Base-by-base conservation (phyloP, 805 yeast genomes). In the Barnettozyma populi region DNA sequence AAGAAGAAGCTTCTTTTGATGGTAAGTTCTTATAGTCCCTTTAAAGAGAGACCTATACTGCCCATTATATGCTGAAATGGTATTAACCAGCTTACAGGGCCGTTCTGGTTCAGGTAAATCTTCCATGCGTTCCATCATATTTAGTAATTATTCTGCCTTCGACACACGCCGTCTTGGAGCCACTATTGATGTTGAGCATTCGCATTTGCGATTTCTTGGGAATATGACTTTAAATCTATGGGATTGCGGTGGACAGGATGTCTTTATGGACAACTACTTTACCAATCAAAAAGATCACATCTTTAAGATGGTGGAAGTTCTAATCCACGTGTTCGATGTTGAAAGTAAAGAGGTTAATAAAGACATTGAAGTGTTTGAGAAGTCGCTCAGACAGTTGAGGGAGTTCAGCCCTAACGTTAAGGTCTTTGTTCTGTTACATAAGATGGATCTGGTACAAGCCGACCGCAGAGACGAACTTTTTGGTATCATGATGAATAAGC, bases 211-310 rank as follows among this genome's bases (percentile, higher is more conserved):
- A 44, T 90, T 94, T 60, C 71, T 94, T 50, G 97, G 97, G 1
- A 90, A 92, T 63, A 89, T 94, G 95, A 90, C 97, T 1, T 72
- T 94, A 41, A 92, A 92, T 59, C 71, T 94, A 20, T 90, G 98
- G 98, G 99, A 94, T 66, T 94, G 99, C 68, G 99, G 98, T 59
- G 96, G 96, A 3, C 99, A 94, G 64, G 97, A 94, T 65, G 89
- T 86, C 2, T 94, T 90, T 56, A 90, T 94, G 88, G 97, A 92
- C 61, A 90, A 88, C 65, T 94, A 94, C 63, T 82, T 88, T 60
- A 79, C 90, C 4, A 83, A 87, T 46, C 95, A 89, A 53, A 81
- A 88, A 50, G 96, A 86, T 63, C 96, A 90, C 61, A 90, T 92
- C 40, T 92, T 92, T 71, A 86, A 89, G 60, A 88, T 89, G 85